phyloP scores from a whole-genome alignment of 2,329 filamentous ascomycete genomes.

The Septoria linicola region DNA sequence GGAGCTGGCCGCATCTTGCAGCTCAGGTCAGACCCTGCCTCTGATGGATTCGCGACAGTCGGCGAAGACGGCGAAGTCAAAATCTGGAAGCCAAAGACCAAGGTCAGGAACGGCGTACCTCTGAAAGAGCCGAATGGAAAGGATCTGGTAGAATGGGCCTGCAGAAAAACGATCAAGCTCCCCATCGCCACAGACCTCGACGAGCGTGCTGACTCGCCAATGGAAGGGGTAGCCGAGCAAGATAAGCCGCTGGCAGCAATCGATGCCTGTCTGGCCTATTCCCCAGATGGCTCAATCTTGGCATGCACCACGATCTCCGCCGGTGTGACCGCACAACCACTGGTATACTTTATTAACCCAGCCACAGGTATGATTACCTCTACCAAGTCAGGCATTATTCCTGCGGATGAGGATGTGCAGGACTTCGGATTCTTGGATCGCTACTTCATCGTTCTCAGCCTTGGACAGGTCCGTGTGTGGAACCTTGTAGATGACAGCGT shows the following conservation, averaged over 20 bases:
- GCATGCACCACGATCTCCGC: slow-evolving; percentile 55
- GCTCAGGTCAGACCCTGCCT: slow-evolving; percentile 67
- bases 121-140: slow-evolving; percentile 59
- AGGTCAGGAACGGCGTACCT: slow-evolving; percentile 66
- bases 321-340: slow-evolving; percentile 51
- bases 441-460: slow-evolving; percentile 72
- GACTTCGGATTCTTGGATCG: slow-evolving; percentile 67
- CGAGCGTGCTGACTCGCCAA: slow-evolving; percentile 31
- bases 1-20: slow-evolving; percentile 63
- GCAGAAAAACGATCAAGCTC: slow-evolving; percentile 56
- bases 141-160: slow-evolving; percentile 72
- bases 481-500: slow-evolving; percentile 79
- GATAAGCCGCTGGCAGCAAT: slow-evolving; percentile 14
- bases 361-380: slow-evolving; percentile 65
- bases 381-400: slow-evolving; percentile 54
- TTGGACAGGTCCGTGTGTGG: slow-evolving; percentile 72
- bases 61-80: slow-evolving; percentile 77
- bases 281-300: slow-evolving; percentile 80
- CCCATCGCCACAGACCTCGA: slow-evolving; percentile 33
- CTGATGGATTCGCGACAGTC: slow-evolving; percentile 75
- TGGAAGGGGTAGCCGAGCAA: slow-evolving; percentile 43
- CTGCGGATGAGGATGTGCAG: slow-evolving; percentile 55
- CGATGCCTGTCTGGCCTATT: slow-evolving; percentile 71
- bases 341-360: slow-evolving; percentile 75
- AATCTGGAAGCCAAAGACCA: slow-evolving; percentile 74